Evolutionary conservation across 306 rosid genomes (phyloP).

Genomic region (Rosa rugosa): DNA sequence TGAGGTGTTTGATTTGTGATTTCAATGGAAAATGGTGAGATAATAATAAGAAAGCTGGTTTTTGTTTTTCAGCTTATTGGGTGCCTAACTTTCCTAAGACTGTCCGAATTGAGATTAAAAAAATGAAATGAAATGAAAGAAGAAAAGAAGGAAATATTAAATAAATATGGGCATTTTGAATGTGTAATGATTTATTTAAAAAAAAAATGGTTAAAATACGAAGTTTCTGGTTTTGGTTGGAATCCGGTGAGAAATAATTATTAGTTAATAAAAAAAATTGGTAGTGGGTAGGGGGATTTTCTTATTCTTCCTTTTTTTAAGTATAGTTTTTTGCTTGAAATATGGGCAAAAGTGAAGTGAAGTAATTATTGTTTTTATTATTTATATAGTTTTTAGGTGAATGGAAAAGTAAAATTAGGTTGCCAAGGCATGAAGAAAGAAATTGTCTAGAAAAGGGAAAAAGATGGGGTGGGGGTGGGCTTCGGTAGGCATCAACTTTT

Average conservation of each 20-base stretch:
- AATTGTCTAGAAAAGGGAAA: slow-evolving; percentile 44
- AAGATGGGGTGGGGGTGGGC: slow-evolving; percentile 45
- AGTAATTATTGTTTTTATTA: slow-evolving; percentile 39
- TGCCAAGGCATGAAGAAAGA: slow-evolving; percentile 78
- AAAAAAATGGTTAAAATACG: slow-evolving; percentile 22
- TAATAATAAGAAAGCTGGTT: slow-evolving; percentile 56
- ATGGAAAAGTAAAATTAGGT: slow-evolving; percentile 66
- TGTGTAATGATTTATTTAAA: slow-evolving; percentile 26
- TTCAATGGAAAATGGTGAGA: slow-evolving; percentile 58
- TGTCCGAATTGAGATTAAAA: slow-evolving; percentile 70
- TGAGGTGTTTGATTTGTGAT: slow-evolving; percentile 40
- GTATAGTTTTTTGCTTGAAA: slow-evolving; percentile 37
- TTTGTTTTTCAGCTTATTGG: slow-evolving; percentile 66
- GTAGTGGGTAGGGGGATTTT: slow-evolving; percentile 66
- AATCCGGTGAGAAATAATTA: slow-evolving; percentile 56
- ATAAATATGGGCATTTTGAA: slow-evolving; percentile 40
- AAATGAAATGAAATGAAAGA: slow-evolving; percentile 24
- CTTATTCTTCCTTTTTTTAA: slow-evolving; percentile 33
- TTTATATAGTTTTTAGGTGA: slow-evolving; percentile 48
- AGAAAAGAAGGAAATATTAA: slow-evolving; percentile 38
- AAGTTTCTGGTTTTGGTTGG: slow-evolving; percentile 64
- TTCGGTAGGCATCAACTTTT: slow-evolving; percentile 45
- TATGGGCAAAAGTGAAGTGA: slow-evolving; percentile 41
- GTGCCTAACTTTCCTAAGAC: slow-evolving; percentile 62
- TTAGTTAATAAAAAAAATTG: slow-evolving; percentile 36